phyloP scores from a whole-genome alignment of 148 eudicot genomes.

The Camellia sinensis region DNA sequence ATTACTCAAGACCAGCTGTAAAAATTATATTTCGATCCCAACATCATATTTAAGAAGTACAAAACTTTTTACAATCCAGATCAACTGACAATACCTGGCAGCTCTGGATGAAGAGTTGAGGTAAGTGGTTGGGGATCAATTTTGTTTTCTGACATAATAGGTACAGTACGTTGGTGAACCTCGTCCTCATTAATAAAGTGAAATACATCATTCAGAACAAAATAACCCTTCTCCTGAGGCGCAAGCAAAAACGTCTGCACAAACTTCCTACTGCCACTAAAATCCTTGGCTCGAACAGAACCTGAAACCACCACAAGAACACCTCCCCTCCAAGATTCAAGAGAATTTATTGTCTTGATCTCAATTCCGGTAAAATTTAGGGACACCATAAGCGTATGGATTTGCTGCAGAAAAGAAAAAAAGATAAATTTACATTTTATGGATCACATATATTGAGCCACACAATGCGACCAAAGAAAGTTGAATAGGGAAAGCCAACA shows the following conservation, averaged over 20 bases:
- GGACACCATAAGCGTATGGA: conserved; percentile 56
- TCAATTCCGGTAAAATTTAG: conserved; percentile 62
- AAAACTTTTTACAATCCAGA: not conserved
- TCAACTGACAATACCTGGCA: conserved; percentile 49
- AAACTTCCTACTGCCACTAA: conserved; percentile 65
- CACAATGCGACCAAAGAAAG: not conserved
- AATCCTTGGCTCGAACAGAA: conserved; percentile 43
- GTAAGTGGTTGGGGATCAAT: conserved; percentile 54
- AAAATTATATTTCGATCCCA: not conserved
- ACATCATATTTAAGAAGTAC: not conserved
- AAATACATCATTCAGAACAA: conserved; percentile 77
- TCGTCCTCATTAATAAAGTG: conserved; percentile 51
- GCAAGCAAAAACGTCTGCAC: conserved; percentile 84
- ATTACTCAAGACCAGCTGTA: not conserved
- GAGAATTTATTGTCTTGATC: conserved; percentile 68
- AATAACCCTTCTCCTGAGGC: conserved; percentile 80
- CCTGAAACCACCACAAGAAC: conserved; percentile 80
- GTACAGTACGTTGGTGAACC: conserved; percentile 40
- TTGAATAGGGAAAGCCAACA: not conserved
- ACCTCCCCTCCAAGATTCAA: conserved; percentile 74
- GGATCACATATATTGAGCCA: conserved; percentile 4
- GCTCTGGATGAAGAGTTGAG: conserved; percentile 51
- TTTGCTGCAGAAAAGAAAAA: conserved; percentile 52
- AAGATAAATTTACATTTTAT: not conserved
- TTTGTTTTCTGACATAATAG: conserved; percentile 44